These are phyloP conservation scores for Castanospermum australe DNA, from an alignment of 306 rosid species.

Conservation along the genomic window DNA sequence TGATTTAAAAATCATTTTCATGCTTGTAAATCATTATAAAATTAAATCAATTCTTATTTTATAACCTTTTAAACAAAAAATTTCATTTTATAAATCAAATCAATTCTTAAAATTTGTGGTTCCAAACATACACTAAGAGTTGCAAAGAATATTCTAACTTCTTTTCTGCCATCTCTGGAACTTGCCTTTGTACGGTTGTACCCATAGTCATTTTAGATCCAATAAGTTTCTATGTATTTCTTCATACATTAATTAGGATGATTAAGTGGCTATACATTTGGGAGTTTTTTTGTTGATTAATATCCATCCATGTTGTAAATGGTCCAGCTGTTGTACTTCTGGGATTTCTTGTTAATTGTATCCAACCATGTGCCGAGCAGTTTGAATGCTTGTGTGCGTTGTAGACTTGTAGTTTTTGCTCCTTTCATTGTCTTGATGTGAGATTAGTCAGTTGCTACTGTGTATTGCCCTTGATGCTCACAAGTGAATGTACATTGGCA, in stretches of 20 bases:
- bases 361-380: neutral
- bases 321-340: neutral
- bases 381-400: conserved; percentile 9
- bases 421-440: neutral
- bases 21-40: too few species aligned
- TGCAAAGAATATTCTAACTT: neutral
- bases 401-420: neutral
- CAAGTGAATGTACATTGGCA: neutral
- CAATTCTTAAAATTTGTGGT: too few species aligned
- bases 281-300: neutral
- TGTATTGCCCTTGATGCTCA: neutral
- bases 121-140: too few species aligned
- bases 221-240: neutral
- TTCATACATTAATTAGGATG: neutral
- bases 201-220: neutral
- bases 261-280: neutral
- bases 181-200: neutral
- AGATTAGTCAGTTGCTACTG: conserved; percentile 2
- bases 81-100: too few species aligned
- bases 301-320: neutral
- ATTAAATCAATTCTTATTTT: too few species aligned
- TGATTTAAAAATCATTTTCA: too few species aligned
- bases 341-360: neutral
- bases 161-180: neutral
- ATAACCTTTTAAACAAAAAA: too few species aligned